Conservation (phyloP, 140 eudicot species). For the Bidens hawaiensis region DNA sequence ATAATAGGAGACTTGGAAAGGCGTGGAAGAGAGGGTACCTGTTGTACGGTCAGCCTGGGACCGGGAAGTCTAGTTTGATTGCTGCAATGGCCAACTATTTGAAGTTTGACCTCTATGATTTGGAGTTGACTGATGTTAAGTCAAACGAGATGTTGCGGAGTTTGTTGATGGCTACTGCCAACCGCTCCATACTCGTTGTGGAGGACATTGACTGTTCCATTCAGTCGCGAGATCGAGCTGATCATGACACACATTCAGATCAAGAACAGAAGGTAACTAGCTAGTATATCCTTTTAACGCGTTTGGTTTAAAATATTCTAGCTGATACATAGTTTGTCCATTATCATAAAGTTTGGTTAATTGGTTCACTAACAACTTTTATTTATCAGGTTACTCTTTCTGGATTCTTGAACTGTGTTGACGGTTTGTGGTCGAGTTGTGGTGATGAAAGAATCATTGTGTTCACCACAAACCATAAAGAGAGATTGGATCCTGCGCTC, state of each 20-base stretch:
- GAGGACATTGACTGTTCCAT: too few species aligned
- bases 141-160: too few species aligned
- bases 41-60: constrained; percentile 48
- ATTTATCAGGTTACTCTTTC: constrained; percentile 30
- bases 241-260: too few species aligned
- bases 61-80: constrained; percentile 44
- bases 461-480: constrained; percentile 43
- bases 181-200: too few species aligned
- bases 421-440: constrained; percentile 46
- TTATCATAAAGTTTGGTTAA: too few species aligned
- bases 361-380: too few species aligned
- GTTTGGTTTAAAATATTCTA: too few species aligned
- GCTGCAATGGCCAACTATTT: constrained; percentile 47
- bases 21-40: constrained; percentile 55
- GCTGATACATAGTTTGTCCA: too few species aligned
- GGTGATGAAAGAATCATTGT: constrained; percentile 41
- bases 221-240: constrained; percentile 27
- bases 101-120: constrained; percentile 41
- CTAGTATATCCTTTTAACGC: background rate
- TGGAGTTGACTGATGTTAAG: constrained; percentile 9
- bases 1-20: constrained; percentile 36
- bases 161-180: too few species aligned
- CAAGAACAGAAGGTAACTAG: too few species aligned
- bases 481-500: constrained; percentile 34
- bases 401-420: constrained; percentile 38